Percentiles rank a stretch among this genome's conserved stretches.
These are phyloP conservation scores for Obba rivulosa DNA, from an alignment of 768 basidiomycete genomes.

Conservation along the genomic window DNA sequence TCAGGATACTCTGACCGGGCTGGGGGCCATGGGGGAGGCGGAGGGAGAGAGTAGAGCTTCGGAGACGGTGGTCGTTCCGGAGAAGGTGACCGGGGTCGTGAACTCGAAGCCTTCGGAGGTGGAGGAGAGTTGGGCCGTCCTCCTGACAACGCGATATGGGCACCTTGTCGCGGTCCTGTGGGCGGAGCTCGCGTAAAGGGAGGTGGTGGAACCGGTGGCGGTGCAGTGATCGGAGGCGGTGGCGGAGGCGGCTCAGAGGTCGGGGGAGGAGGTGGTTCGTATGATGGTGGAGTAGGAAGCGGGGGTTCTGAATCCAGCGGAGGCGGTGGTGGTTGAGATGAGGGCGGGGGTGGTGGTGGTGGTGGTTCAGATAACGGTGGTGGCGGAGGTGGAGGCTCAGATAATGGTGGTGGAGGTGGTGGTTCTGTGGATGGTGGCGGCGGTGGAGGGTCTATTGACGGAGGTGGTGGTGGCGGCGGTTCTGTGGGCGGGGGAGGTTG, in stretches of 20 bases:
- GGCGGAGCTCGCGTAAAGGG: neutral
- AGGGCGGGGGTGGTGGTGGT: conserved; percentile 20
- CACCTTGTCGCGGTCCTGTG: conserved; percentile 8
- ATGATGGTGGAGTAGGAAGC: conserved; percentile 19
- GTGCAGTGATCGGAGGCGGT: conserved; percentile 30
- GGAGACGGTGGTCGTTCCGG: conserved; percentile 25
- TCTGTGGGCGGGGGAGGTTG: conserved; percentile 32
- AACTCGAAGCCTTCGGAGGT: conserved; percentile 7
- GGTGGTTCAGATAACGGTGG: conserved; percentile 23
- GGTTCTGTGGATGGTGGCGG: conserved; percentile 24
- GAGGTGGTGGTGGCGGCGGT: conserved; percentile 30
- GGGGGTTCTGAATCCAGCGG: conserved; percentile 18
- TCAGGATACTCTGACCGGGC: conserved; percentile 42
- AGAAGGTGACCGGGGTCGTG: conserved; percentile 9
- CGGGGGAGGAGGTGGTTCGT: conserved; percentile 22
- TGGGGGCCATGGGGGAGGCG: conserved; percentile 53
- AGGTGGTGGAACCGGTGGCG: conserved; percentile 7
- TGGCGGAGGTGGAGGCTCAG: conserved; percentile 23
- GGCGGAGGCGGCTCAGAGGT: conserved; percentile 31
- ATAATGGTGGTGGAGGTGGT: conserved; percentile 23
- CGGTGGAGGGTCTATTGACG: conserved; percentile 22
- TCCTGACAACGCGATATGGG: neutral
- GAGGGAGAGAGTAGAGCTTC: conserved; percentile 34
- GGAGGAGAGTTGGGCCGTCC: conserved; percentile 5
- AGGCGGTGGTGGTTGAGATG: conserved; percentile 23